Conservation (phyloP, 1,139 yeast species). For the Blastobotrys apis region DNA sequence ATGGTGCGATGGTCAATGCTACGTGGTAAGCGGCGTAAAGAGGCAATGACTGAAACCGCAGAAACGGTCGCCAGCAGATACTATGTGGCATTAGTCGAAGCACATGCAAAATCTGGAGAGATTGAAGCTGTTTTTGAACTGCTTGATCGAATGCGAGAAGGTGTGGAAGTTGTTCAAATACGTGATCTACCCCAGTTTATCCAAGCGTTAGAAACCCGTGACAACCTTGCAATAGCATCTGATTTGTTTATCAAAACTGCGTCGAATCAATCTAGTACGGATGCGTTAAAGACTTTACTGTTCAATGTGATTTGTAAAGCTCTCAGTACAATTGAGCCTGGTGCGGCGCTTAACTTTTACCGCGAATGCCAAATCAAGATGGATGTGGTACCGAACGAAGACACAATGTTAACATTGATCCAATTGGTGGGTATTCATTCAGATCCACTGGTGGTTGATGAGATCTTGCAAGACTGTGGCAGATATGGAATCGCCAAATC, state of each 20-base stretch:
- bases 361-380: conserved; percentile 18
- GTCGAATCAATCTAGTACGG: conserved; percentile 18
- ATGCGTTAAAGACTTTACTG: conserved; percentile 26
- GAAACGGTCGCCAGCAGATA: neutral
- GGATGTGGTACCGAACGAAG: conserved; percentile 25
- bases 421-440: neutral
- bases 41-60: neutral
- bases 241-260: conserved; percentile 42
- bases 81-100: conserved; percentile 29
- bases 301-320: conserved; percentile 26
- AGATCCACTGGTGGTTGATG: conserved; percentile 21
- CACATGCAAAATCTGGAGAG: conserved; percentile 24
- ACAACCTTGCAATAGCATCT: conserved; percentile 58
- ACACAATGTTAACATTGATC: conserved; percentile 21
- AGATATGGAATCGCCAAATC: conserved; percentile 2
- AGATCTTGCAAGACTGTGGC: conserved; percentile 18
- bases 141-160: conserved; percentile 23
- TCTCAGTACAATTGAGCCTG: conserved; percentile 9
- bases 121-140: conserved; percentile 18
- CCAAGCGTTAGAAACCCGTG: conserved; percentile 20
- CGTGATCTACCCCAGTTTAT: conserved; percentile 24
- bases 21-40: conserved; percentile 14
- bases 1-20: conserved; percentile 33
- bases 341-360: conserved; percentile 20
- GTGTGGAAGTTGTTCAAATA: conserved; percentile 21